phyloP scores from a whole-genome alignment of 73 alveolate species.

The Paramecium primaurelia region DNA sequence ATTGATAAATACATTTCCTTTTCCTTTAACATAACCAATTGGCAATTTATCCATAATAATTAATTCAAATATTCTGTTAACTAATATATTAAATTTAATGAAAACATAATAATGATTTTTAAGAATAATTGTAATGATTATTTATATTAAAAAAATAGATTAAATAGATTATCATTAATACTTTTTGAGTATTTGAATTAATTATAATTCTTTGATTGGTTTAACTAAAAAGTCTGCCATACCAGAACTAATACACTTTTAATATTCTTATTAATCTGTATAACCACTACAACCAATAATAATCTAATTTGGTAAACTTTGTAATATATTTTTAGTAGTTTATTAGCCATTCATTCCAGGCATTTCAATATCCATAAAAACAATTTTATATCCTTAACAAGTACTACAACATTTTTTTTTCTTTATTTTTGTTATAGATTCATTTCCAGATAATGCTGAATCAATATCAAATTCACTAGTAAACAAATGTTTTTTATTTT shows the following conservation, averaged over 20 bases:
- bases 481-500: not conserved
- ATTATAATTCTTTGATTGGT: not conserved
- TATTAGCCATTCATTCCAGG: not conserved
- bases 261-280: not conserved
- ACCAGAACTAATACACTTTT: not conserved
- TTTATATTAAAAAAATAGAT: not conserved
- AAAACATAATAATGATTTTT: not conserved
- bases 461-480: not conserved
- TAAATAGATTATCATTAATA: not conserved
- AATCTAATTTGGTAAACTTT: not conserved
- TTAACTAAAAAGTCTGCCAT: not conserved
- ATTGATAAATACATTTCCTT: slow-evolving; percentile 46
- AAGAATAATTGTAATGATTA: not conserved
- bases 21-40: slow-evolving; percentile 59
- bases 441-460: slow-evolving; percentile 15
- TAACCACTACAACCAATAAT: slow-evolving; percentile 3
- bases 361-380: slow-evolving; percentile 54
- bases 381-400: slow-evolving; percentile 13
- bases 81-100: not conserved
- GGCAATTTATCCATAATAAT: slow-evolving; percentile 50
- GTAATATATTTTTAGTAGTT: not conserved
- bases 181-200: not conserved
- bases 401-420: not conserved
- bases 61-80: not conserved
- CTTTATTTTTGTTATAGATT: not conserved